Evolutionary conservation across 2,329 filamentous ascomycete genomes (phyloP).

Genomic region (Aspergillus sp.): DNA sequence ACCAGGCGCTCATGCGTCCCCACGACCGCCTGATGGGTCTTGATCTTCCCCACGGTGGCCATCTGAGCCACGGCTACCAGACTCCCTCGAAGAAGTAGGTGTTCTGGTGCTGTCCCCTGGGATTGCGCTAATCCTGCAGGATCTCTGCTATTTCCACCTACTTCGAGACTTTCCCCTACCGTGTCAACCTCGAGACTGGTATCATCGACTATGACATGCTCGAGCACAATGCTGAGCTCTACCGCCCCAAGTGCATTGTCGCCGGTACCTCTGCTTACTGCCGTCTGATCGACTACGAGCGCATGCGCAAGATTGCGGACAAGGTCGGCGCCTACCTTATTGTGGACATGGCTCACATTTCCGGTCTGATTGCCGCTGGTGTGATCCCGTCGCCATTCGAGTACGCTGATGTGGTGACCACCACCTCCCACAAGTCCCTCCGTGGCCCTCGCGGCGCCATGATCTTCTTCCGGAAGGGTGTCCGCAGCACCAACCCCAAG

Average conservation of each 20-base stretch:
- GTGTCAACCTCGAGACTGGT: slow-evolving; percentile 79
- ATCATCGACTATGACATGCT: slow-evolving; percentile 91
- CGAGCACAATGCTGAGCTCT: slow-evolving; percentile 76
- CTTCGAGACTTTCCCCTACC: slow-evolving; percentile 96
- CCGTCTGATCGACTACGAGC: slow-evolving; percentile 87
- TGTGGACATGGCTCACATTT: slow-evolving; percentile 96
- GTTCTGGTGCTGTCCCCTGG: neutral
- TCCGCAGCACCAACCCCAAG: slow-evolving; percentile 73
- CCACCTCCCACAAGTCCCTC: slow-evolving; percentile 95
- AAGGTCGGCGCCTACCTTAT: slow-evolving; percentile 88
- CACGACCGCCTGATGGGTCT: slow-evolving; percentile 96
- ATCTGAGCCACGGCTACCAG: slow-evolving; percentile 95
- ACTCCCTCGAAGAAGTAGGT: slow-evolving; percentile 75
- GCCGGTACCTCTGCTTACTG: slow-evolving; percentile 94
- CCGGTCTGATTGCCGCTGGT: slow-evolving; percentile 82
- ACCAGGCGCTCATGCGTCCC: slow-evolving; percentile 85
- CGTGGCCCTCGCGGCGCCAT: slow-evolving; percentile 90
- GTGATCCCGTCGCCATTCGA: slow-evolving; percentile 85
- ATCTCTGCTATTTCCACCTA: slow-evolving; percentile 99
- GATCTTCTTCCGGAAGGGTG: slow-evolving; percentile 96
- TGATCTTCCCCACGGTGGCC: slow-evolving; percentile 90
- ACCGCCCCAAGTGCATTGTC: slow-evolving; percentile 91
- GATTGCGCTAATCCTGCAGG: no score
- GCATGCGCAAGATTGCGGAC: slow-evolving; percentile 82
- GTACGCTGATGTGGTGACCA: slow-evolving; percentile 89